Conservation (phyloP, 2,329 filamentous ascomycete species). For the Claviceps sp. region DNA sequence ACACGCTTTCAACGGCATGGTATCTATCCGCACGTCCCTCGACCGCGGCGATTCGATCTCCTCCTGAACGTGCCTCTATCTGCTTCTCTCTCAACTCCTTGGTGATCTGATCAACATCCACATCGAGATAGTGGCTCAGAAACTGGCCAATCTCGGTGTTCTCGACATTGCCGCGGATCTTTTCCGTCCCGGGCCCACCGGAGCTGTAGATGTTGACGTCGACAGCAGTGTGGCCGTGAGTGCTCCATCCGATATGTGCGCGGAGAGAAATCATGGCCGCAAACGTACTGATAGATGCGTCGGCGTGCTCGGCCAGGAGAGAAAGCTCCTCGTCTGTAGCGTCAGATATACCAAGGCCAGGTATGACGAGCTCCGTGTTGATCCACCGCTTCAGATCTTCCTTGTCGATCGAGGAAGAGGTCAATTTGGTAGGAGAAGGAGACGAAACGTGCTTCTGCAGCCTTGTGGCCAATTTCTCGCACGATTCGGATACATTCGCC, state of each 20-base stretch:
- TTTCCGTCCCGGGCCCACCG: constrained; percentile 46
- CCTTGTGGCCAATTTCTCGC: constrained; percentile 53
- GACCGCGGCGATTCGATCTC: not conserved
- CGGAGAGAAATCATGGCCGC: constrained; percentile 78
- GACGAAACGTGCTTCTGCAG: constrained; percentile 45
- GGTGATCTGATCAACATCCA: constrained; percentile 70
- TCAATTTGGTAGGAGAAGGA: not conserved
- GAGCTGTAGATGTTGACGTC: constrained; percentile 96
- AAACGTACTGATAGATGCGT: constrained; percentile 44
- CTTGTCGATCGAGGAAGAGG: constrained; percentile 6
- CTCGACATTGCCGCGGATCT: constrained; percentile 75
- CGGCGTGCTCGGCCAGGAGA: constrained; percentile 44
- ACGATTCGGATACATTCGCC: constrained; percentile 61
- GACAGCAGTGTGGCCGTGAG: constrained; percentile 83
- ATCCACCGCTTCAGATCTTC: constrained; percentile 49
- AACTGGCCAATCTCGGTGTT: constrained; percentile 88
- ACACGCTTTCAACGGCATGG: not conserved
- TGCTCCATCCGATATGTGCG: constrained; percentile 85
- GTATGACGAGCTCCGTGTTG: constrained; percentile 49
- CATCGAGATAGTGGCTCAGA: constrained; percentile 60
- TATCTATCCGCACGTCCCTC: not conserved
- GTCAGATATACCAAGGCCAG: constrained; percentile 66
- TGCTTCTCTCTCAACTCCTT: constrained; percentile 57
- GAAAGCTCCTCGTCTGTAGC: constrained; percentile 58
- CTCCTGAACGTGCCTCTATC: constrained; percentile 11